Conservation (phyloP, 208 protist species). For the Novymonas esmeraldas region DNA sequence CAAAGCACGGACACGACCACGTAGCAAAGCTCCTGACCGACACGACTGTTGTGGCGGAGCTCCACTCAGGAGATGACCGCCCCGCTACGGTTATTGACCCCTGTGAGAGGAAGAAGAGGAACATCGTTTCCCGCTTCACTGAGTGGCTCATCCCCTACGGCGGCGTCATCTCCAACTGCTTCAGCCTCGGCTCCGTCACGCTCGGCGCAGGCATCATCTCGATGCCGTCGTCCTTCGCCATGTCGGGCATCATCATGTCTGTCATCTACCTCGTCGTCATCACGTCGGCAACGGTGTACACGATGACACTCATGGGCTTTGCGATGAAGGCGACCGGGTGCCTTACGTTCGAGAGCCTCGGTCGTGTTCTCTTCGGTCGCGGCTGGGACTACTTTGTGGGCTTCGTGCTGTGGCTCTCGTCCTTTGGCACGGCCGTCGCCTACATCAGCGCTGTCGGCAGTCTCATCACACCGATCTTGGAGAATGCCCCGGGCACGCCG, state of each 20-base stretch:
- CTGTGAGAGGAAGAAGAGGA: no score
- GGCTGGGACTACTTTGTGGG: slow-evolving; percentile 73
- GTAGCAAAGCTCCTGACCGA: no score
- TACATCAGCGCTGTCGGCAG: slow-evolving; percentile 77
- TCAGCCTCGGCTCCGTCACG: slow-evolving; percentile 67
- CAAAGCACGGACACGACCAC: no score
- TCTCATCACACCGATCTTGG: slow-evolving; percentile 58
- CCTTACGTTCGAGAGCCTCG: slow-evolving; percentile 60
- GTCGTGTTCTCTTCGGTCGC: slow-evolving; percentile 44
- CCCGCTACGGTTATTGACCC: no score
- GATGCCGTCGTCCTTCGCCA: slow-evolving; percentile 56
- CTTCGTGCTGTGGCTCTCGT: slow-evolving; percentile 63
- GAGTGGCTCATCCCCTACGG: slow-evolving; percentile 42
- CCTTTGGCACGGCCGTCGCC: slow-evolving; percentile 64
- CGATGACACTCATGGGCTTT: slow-evolving; percentile 55
- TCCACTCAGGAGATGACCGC: no score
- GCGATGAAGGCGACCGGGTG: slow-evolving; percentile 59
- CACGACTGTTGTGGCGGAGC: no score
- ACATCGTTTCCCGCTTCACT: slow-evolving; percentile 12
- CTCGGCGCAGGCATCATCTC: slow-evolving; percentile 67
- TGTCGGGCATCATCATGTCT: slow-evolving; percentile 55
- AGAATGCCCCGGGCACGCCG: slow-evolving; percentile 31
- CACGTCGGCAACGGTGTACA: slow-evolving; percentile 53
- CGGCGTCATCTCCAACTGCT: slow-evolving; percentile 52
- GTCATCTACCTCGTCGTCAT: slow-evolving; percentile 64